These are phyloP conservation scores for Pseudogymnoascus sp. DNA, from an alignment of 2,329 filamentous ascomycete species.

Conservation along the genomic window DNA sequence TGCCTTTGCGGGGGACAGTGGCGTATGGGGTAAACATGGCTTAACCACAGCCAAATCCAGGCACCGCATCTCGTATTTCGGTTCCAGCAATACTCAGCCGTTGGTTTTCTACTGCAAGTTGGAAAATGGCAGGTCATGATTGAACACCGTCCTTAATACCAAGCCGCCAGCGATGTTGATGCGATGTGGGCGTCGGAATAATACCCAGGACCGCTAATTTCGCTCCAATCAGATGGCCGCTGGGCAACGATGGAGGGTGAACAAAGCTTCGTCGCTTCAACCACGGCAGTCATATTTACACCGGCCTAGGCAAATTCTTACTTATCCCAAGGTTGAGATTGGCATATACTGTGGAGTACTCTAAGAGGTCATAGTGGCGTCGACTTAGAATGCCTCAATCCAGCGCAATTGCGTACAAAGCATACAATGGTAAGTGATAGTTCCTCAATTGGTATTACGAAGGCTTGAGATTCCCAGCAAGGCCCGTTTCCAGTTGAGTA, in stretches of 20 bases:
- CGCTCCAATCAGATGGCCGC: not conserved
- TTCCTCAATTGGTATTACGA: not conserved
- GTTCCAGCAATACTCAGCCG: not conserved
- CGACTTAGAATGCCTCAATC: not conserved
- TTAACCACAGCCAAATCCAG: not conserved
- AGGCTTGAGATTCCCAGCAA: not conserved
- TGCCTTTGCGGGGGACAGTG: not conserved
- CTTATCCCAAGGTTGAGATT: not conserved
- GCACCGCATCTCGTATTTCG: not conserved
- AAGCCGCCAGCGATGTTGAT: constrained; percentile 1
- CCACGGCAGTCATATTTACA: not conserved
- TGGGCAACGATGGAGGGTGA: not conserved
- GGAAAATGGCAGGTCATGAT: constrained; percentile 1
- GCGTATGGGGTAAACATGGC: not conserved
- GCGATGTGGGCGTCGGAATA: not conserved
- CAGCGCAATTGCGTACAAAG: not conserved
- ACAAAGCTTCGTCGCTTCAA: not conserved
- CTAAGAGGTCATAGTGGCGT: not conserved
- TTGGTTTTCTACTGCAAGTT: not conserved
- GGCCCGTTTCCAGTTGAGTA: not conserved
- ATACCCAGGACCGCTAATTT: not conserved
- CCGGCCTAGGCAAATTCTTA: not conserved
- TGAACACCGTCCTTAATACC: not conserved
- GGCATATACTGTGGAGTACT: not conserved
- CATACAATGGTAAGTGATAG: not conserved